Evolutionary conservation across 1,284 basidiomycete species (phyloP).

Genomic region (Ceratobasidium sp.): DNA sequence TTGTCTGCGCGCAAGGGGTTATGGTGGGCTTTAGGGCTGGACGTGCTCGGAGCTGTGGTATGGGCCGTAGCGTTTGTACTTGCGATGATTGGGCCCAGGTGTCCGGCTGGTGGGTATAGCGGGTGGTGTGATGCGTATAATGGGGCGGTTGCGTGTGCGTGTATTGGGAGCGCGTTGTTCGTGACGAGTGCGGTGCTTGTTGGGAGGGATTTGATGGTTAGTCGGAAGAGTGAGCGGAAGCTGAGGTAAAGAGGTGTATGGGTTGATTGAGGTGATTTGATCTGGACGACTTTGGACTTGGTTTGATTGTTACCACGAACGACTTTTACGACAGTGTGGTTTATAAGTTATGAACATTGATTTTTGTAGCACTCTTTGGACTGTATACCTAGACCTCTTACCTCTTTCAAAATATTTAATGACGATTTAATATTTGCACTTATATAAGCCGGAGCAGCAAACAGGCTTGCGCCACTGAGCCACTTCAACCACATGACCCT

Average conservation of each 20-base stretch:
- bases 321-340: too few species aligned
- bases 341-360: not conserved
- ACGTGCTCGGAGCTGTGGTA: conserved; percentile 64
- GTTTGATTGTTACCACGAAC: not conserved
- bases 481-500: conserved; percentile 18
- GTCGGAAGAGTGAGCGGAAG: conserved; percentile 36
- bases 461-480: not conserved
- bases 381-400: too few species aligned
- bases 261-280: too few species aligned
- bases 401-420: too few species aligned
- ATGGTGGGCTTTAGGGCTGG: conserved; percentile 68
- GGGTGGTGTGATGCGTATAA: conserved; percentile 82
- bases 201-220: conserved; percentile 33
- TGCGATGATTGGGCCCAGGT: conserved; percentile 72
- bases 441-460: not conserved
- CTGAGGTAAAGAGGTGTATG: not conserved
- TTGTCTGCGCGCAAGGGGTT: conserved; percentile 67
- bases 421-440: too few species aligned
- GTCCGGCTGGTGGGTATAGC: conserved; percentile 71
- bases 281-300: conserved; percentile 10
- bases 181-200: conserved; percentile 26
- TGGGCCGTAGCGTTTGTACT: conserved; percentile 74
- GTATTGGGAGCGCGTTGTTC: conserved; percentile 56
- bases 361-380: not conserved
- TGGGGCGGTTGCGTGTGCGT: conserved; percentile 71